These are phyloP conservation scores for Linum lewisii DNA, from an alignment of 345 rosid species.

Conservation along the genomic window DNA sequence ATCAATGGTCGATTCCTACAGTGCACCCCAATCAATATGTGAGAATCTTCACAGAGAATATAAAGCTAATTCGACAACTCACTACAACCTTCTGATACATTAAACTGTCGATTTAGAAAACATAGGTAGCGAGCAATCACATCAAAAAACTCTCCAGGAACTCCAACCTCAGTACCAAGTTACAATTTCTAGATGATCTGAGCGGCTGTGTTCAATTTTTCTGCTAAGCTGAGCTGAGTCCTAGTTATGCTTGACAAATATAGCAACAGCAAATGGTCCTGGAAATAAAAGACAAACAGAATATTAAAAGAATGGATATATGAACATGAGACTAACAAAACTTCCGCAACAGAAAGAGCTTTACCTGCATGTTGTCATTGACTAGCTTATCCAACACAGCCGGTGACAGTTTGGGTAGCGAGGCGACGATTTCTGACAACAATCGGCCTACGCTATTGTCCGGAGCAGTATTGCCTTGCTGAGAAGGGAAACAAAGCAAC, in stretches of 20 bases:
- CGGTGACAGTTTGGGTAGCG: slow-evolving; percentile 69
- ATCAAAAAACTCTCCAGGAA: background rate
- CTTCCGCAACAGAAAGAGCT: background rate
- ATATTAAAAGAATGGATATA: background rate
- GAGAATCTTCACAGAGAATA: no score
- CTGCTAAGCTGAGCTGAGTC: slow-evolving; percentile 86
- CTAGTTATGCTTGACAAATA: slow-evolving; percentile 85
- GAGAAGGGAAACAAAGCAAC: background rate
- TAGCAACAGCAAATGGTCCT: slow-evolving; percentile 78
- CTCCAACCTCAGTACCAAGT: background rate
- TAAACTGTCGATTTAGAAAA: no score
- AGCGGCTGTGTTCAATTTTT: slow-evolving; percentile 88
- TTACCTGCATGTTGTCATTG: slow-evolving; percentile 85
- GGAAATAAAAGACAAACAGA: slow-evolving; percentile 10
- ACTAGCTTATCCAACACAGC: slow-evolving; percentile 73
- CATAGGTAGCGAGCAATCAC: no score
- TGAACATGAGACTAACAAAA: background rate
- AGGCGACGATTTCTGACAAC: slow-evolving; percentile 57
- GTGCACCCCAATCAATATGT: no score
- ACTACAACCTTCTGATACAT: no score
- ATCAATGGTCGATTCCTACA: no score
- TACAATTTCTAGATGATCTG: slow-evolving; percentile 40
- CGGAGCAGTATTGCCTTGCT: slow-evolving; percentile 64
- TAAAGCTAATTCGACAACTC: no score
- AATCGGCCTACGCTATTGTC: slow-evolving; percentile 70